phyloP scores from a whole-genome alignment of 139 green algal genomes.

The Coelastrella sp. region DNA sequence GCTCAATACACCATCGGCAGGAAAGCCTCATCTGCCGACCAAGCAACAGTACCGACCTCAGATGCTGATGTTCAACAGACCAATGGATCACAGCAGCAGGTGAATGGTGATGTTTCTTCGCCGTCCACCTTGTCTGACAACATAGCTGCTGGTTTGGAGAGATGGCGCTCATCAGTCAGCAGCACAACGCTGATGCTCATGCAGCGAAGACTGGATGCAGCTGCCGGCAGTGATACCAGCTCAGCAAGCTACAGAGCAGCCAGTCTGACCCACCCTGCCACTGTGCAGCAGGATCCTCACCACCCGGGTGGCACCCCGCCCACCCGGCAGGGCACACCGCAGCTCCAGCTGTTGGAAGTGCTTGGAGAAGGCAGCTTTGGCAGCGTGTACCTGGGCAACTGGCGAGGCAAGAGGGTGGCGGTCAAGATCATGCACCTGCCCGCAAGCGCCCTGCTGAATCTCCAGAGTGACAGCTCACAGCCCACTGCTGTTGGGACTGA shows the following conservation, averaged over 20 bases:
- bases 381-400: background rate
- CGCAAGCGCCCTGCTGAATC: slow-evolving; percentile 8
- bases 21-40: too few species aligned
- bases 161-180: slow-evolving; percentile 29
- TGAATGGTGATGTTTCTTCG: background rate
- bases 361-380: slow-evolving; percentile 40
- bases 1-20: too few species aligned
- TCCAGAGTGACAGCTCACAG: background rate
- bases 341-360: slow-evolving; percentile 41
- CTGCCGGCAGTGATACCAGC: too few species aligned
- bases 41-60: too few species aligned
- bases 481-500: background rate
- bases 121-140: background rate
- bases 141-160: slow-evolving; percentile 33
- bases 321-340: too few species aligned
- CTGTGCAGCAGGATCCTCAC: too few species aligned
- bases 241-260: too few species aligned
- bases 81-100: too few species aligned
- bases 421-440: slow-evolving; percentile 45
- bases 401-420: slow-evolving; percentile 34
- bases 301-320: too few species aligned
- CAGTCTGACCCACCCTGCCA: too few species aligned
- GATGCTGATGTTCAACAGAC: too few species aligned
- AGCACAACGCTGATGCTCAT: slow-evolving; percentile 41
- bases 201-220: slow-evolving; percentile 33